Conservation (phyloP, 305 asterid genomes). For the Lippia alba region DNA sequence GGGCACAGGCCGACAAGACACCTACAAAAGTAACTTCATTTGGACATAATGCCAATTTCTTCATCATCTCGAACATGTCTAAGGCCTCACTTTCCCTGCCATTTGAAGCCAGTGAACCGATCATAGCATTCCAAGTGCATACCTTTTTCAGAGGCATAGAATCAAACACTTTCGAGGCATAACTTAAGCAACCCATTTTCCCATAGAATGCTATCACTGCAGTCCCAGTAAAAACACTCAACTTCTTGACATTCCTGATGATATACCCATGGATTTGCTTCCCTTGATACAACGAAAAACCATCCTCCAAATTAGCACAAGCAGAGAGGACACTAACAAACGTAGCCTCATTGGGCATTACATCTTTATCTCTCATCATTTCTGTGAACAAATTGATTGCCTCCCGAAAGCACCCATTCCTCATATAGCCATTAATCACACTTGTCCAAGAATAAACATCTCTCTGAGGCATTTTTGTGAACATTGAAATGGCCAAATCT, state of each 20-base stretch:
- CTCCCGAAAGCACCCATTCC: slow-evolving; percentile 50
- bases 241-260: slow-evolving; percentile 50
- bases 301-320: slow-evolving; percentile 58
- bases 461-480: slow-evolving; percentile 52
- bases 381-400: slow-evolving; percentile 52
- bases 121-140: slow-evolving; percentile 92
- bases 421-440: slow-evolving; percentile 60
- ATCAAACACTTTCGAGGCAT: slow-evolving; percentile 54
- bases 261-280: slow-evolving; percentile 82
- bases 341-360: slow-evolving; percentile 76
- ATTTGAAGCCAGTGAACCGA: slow-evolving; percentile 69
- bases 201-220: slow-evolving; percentile 73
- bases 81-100: slow-evolving; percentile 71
- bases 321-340: slow-evolving; percentile 71
- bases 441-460: slow-evolving; percentile 87
- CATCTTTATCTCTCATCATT: slow-evolving; percentile 67
- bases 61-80: slow-evolving; percentile 64
- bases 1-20: slow-evolving; percentile 78
- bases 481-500: slow-evolving; percentile 54
- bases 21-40: slow-evolving; percentile 76
- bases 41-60: slow-evolving; percentile 41
- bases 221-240: slow-evolving; percentile 62
- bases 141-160: slow-evolving; percentile 53
- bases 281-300: slow-evolving; percentile 55
- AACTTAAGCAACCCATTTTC: slow-evolving; percentile 62